Percentiles rank a stretch among this genome's conserved stretches.
Conservation (phyloP, 2,329 filamentous ascomycete species). For the Alternaria arbusti region DNA sequence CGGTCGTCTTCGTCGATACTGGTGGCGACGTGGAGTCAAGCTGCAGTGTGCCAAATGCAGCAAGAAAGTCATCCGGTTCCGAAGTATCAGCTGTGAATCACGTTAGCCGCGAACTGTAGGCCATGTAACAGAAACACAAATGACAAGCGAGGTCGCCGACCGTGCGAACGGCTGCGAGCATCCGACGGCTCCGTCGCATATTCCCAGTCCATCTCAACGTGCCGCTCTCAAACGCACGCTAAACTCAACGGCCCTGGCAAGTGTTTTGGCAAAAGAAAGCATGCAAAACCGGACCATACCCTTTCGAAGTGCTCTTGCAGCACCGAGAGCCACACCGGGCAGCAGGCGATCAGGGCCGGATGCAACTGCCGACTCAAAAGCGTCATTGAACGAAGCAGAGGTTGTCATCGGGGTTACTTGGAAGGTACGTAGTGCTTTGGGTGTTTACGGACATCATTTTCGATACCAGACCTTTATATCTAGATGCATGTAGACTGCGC, state of each 20-base stretch:
- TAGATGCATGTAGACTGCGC: not conserved
- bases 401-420: slow-evolving; percentile 4
- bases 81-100: not conserved
- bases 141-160: not conserved
- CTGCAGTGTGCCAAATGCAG: slow-evolving; percentile 22
- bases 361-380: slow-evolving; percentile 26
- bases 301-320: slow-evolving; percentile 24
- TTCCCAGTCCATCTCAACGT: not conserved
- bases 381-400: slow-evolving; percentile 13
- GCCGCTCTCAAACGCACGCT: slow-evolving; percentile 1
- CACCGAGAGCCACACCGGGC: slow-evolving; percentile 26
- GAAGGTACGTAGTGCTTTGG: not conserved
- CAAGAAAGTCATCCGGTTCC: slow-evolving; percentile 15
- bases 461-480: not conserved
- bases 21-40: slow-evolving; percentile 18
- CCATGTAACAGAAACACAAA: slow-evolving; percentile 1
- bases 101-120: not conserved
- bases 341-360: slow-evolving; percentile 23
- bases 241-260: slow-evolving; percentile 3
- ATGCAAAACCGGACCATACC: slow-evolving; percentile 12
- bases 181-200: not conserved
- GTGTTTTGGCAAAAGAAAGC: slow-evolving; percentile 5
- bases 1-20: slow-evolving; percentile 27
- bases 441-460: not conserved
- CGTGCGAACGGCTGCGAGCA: slow-evolving; percentile 3